Conservation (phyloP, 768 basidiomycete genomes). For the Suillus luteus region DNA sequence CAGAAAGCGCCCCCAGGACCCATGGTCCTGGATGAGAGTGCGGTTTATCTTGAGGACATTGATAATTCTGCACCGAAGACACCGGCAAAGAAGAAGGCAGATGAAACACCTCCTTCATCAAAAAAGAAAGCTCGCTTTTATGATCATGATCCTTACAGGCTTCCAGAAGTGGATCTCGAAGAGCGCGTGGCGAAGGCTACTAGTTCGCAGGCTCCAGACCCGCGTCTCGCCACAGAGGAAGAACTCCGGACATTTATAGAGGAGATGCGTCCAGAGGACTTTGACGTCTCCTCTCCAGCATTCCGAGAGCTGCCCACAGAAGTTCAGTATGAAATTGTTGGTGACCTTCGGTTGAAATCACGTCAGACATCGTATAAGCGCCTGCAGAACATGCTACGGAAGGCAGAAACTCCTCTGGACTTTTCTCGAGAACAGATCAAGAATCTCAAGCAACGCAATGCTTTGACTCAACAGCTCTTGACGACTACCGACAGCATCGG, state of each 20-base stretch:
- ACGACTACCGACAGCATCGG: slow-evolving; percentile 92
- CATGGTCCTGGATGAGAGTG: slow-evolving; percentile 64
- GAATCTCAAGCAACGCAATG: slow-evolving; percentile 85
- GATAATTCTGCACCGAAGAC: slow-evolving; percentile 56
- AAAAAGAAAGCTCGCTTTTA: slow-evolving; percentile 64
- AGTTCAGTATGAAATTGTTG: slow-evolving; percentile 97
- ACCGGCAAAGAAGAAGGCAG: slow-evolving; percentile 36
- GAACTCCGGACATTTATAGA: slow-evolving; percentile 93
- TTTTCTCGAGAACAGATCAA: slow-evolving; percentile 97
- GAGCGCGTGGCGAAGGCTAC: slow-evolving; percentile 63
- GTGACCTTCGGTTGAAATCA: slow-evolving; percentile 92
- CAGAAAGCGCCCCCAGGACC: slow-evolving; percentile 46
- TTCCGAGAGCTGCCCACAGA: slow-evolving; percentile 94
- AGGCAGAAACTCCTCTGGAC: slow-evolving; percentile 81
- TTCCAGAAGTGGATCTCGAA: slow-evolving; percentile 81
- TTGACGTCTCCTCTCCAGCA: slow-evolving; percentile 86
- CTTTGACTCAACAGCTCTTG: slow-evolving; percentile 90
- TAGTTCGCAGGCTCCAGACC: slow-evolving; percentile 68
- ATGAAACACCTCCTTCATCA: slow-evolving; percentile 46
- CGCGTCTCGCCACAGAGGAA: slow-evolving; percentile 93
- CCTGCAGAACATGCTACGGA: slow-evolving; percentile 85
- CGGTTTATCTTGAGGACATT: slow-evolving; percentile 90
- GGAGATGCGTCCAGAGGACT: slow-evolving; percentile 93
- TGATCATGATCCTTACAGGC: slow-evolving; percentile 89
- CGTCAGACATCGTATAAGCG: slow-evolving; percentile 92